Evolutionary conservation across 2,329 filamentous ascomycete species (phyloP), one percentile per base, ranked within the genome.

Genomic region (Chrysoporthe cubensis): DNA sequence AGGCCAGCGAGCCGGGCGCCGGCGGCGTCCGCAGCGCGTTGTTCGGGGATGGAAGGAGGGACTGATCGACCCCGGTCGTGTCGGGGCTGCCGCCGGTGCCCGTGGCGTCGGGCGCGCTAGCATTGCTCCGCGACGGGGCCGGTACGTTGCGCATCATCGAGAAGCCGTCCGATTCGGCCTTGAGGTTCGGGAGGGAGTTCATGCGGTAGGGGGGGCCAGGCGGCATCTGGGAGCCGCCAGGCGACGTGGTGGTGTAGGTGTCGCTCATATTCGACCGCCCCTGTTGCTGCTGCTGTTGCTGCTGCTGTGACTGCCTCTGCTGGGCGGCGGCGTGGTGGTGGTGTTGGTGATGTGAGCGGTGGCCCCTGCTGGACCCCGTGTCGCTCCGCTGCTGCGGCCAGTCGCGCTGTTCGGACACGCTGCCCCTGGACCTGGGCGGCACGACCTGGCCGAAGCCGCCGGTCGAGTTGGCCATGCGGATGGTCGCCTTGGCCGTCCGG

Each of bases 401-500:
- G 61, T 78, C 76, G 42, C 74, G 70, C 11, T 73, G 70, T 60
- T 72, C 73, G 0, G 57, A 43, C 34, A 72, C 44, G 64, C 66
- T 73, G 26, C 64, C 70, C 34, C 68, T 67, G 5, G 70, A 71
- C 68, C 63, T 69, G 34, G 58, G 67, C 4, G 48, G 69, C 54
- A 37, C 66, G 58, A 75, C 71, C 65, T 80, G 80, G 13, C 92
- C 92, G 71, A 96, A 96, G 0, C 93, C 93, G 21, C 91, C 94
- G 0, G 91, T 95, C 1, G 91, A 92, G 77, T 94, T 90, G 72
- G 92, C 94, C 94, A 97, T 97, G 76, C 95, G 93, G 62, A 98
- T 91, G 0, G 95, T 98, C 11, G 94, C 94, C 80, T 96, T 97
- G 74, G 93, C 94, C 82, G 97, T 98, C 50, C 95, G 88, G 74